Conservation (phyloP, 257 asterid genomes). For the Capsicum baccatum region DNA sequence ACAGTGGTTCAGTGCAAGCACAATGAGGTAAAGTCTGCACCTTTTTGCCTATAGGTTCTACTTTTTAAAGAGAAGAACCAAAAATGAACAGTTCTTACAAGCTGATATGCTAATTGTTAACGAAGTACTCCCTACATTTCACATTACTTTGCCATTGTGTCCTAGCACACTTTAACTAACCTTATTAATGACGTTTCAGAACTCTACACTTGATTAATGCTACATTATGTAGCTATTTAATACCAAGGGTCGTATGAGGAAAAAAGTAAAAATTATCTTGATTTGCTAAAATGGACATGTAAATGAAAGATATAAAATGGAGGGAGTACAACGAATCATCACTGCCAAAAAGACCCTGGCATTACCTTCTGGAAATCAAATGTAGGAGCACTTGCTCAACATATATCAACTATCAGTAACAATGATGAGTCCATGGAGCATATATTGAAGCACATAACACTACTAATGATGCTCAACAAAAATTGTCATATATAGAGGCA, state of each 20-base stretch:
- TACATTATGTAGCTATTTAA: no score
- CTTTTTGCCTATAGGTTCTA: not conserved
- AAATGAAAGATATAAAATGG: no score
- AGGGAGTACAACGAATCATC: not conserved
- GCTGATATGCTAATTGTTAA: not conserved
- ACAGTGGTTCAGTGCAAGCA: not conserved
- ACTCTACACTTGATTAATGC: no score
- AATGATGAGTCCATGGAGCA: not conserved
- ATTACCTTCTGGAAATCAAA: not conserved
- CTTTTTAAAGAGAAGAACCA: not conserved
- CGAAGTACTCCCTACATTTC: not conserved
- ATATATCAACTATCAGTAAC: no score
- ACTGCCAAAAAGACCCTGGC: not conserved
- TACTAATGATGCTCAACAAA: no score
- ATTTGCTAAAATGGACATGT: no score
- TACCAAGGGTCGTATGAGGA: no score
- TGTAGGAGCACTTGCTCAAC: slow-evolving; percentile 3
- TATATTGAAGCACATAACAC: not conserved
- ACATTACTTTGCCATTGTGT: no score
- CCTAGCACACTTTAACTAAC: no score
- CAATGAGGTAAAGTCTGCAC: not conserved
- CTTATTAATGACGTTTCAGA: no score
- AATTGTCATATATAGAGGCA: no score
- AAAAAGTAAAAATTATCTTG: no score
- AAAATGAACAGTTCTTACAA: not conserved